Evolutionary conservation across 202 grass and related monocot species (phyloP).

Genomic region (Tripidium arundinaceum): DNA sequence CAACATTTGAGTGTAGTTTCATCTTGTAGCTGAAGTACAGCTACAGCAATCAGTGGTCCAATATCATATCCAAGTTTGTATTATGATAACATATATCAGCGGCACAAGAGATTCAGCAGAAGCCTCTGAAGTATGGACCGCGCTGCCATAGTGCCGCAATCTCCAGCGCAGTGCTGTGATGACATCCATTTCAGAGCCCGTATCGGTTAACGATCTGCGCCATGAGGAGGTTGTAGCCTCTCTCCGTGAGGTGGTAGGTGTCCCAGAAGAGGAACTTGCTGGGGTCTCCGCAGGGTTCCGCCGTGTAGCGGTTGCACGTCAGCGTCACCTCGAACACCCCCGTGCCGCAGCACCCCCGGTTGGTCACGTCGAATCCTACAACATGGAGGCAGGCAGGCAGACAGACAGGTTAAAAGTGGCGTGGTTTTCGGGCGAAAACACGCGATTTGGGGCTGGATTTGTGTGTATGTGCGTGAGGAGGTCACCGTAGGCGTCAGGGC

Average conservation of each 20-base stretch:
- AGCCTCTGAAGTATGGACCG: too few species aligned
- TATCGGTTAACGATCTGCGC: slow-evolving; percentile 34
- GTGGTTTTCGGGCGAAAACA: background rate
- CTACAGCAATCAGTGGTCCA: background rate
- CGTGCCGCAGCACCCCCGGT: slow-evolving; percentile 76
- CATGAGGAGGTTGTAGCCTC: slow-evolving; percentile 58
- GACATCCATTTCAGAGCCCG: too few species aligned
- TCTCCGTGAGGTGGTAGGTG: slow-evolving; percentile 75
- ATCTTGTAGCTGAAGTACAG: background rate
- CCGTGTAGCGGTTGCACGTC: slow-evolving; percentile 59
- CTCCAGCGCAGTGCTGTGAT: too few species aligned
- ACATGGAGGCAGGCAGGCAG: background rate
- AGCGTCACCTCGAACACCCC: slow-evolving; percentile 71
- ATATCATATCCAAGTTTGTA: background rate
- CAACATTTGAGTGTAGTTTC: too few species aligned
- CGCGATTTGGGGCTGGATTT: background rate
- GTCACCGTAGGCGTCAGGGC: slow-evolving; percentile 52
- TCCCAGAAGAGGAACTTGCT: slow-evolving; percentile 83
- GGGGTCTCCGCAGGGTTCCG: slow-evolving; percentile 42
- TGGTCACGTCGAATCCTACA: slow-evolving; percentile 60
- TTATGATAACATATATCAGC: too few species aligned
- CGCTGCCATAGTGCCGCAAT: too few species aligned
- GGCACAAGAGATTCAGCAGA: too few species aligned
- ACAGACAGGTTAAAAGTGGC: background rate
- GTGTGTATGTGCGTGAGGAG: too few species aligned